A percentile compares a stretch with the other conserved stretches of the same genome.
These are phyloP conservation scores for Pogostemon cablin DNA, from an alignment of 257 asterid genomes.

Conservation along the genomic window DNA sequence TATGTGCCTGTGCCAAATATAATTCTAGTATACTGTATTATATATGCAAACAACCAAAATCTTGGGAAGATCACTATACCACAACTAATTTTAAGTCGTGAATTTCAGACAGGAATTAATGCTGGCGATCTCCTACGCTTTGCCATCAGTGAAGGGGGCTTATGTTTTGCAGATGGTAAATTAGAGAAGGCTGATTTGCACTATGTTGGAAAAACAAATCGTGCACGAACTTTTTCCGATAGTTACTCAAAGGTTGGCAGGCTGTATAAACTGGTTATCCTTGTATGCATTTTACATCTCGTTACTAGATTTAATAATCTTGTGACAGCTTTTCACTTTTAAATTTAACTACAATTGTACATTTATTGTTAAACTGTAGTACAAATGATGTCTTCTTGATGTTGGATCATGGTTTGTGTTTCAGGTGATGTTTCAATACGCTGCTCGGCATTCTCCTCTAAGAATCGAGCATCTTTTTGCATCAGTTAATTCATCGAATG, in stretches of 20 bases:
- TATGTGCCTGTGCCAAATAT: not conserved
- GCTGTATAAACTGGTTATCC: not conserved
- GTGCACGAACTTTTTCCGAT: slow-evolving; percentile 87
- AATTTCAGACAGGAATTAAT: slow-evolving; percentile 63
- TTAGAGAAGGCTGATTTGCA: slow-evolving; percentile 83
- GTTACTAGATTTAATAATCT: not conserved
- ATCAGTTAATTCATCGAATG: slow-evolving; percentile 44
- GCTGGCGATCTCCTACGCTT: slow-evolving; percentile 74
- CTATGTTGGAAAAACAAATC: slow-evolving; percentile 75
- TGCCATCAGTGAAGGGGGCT: slow-evolving; percentile 61
- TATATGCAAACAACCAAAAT: not conserved
- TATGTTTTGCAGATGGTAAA: slow-evolving; percentile 65
- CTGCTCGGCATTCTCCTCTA: slow-evolving; percentile 78
- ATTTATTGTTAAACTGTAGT: not conserved
- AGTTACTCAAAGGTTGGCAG: slow-evolving; percentile 83
- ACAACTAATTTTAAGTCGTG: not conserved
- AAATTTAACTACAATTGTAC: not conserved
- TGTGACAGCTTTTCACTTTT: slow-evolving; percentile 1
- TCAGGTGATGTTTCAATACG: slow-evolving; percentile 87
- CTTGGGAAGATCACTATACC: not conserved
- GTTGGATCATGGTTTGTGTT: slow-evolving; percentile 28
- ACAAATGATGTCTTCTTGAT: not conserved
- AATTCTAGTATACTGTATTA: not conserved
- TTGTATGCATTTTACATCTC: not conserved
- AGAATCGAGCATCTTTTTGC: slow-evolving; percentile 72